Percentiles rank a stretch among this genome's conserved stretches.
Evolutionary conservation across 179 eudicot genomes (phyloP).

Genomic region (Beta lomatogona): DNA sequence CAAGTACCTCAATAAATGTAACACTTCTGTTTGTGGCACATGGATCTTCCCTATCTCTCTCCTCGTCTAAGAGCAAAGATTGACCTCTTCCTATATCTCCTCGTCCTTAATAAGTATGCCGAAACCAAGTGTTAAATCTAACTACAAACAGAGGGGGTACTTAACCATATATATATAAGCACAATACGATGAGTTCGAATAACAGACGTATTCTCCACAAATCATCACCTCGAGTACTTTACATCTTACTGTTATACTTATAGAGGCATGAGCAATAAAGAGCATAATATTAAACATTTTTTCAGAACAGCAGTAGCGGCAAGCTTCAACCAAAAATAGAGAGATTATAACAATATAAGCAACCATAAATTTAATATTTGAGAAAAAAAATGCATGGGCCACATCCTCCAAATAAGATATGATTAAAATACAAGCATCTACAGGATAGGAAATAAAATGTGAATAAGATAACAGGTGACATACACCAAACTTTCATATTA

Average conservation of each 20-base stretch:
- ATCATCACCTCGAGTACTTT: neutral
- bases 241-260: neutral
- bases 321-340: neutral
- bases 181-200: neutral
- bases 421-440: slow-evolving; percentile 9
- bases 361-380: neutral
- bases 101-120: no score
- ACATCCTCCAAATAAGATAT: neutral
- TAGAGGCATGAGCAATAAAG: neutral
- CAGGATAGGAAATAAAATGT: neutral
- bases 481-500: neutral
- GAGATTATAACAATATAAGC: neutral
- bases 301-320: neutral
- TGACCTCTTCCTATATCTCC: no score
- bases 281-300: neutral
- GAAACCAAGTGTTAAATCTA: no score
- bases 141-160: neutral
- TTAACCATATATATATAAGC: neutral
- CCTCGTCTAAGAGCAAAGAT: no score
- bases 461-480: slow-evolving; percentile 6
- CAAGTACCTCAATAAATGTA: neutral
- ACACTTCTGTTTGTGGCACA: neutral
- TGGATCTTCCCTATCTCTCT: neutral
- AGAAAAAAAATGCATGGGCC: neutral
- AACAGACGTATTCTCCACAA: neutral